A percentile compares a stretch with the other conserved stretches of the same genome.
Conservation (phyloP, 768 basidiomycete species). For the Rhodosporidiobolus sp. region DNA sequence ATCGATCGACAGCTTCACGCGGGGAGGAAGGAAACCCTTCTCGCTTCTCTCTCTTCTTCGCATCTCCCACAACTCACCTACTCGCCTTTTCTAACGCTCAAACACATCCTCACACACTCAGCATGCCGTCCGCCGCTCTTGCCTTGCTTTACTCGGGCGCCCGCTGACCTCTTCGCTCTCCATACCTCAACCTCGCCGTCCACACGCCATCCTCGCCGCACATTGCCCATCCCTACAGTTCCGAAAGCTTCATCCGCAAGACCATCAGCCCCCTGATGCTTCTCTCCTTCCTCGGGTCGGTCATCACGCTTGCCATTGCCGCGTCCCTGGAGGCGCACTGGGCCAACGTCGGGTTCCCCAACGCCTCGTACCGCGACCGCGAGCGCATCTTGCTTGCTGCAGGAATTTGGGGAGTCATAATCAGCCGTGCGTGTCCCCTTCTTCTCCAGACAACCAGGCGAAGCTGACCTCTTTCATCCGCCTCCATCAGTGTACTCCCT, state of each 20-base stretch:
- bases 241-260: slow-evolving; percentile 12
- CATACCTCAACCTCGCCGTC: too few species aligned
- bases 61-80: too few species aligned
- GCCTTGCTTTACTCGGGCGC: too few species aligned
- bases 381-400: slow-evolving; percentile 46
- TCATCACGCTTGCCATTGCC: slow-evolving; percentile 47
- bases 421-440: slow-evolving; percentile 6
- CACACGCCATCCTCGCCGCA: neutral
- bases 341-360: slow-evolving; percentile 40
- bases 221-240: neutral
- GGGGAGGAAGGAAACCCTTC: too few species aligned
- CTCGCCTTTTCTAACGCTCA: too few species aligned
- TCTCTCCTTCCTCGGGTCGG: slow-evolving; percentile 37
- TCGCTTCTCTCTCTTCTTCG: too few species aligned
- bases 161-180: too few species aligned
- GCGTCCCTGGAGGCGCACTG: slow-evolving; percentile 44
- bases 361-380: slow-evolving; percentile 46
- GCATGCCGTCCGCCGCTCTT: too few species aligned
- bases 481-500: slow-evolving; percentile 44
- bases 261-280: slow-evolving; percentile 13
- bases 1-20: too few species aligned
- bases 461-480: neutral
- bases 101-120: too few species aligned
- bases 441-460: neutral
- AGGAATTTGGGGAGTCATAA: neutral